Base-by-base conservation (phyloP, 2,329 filamentous ascomycete species). In the Monilinia aucupariae region DNA sequence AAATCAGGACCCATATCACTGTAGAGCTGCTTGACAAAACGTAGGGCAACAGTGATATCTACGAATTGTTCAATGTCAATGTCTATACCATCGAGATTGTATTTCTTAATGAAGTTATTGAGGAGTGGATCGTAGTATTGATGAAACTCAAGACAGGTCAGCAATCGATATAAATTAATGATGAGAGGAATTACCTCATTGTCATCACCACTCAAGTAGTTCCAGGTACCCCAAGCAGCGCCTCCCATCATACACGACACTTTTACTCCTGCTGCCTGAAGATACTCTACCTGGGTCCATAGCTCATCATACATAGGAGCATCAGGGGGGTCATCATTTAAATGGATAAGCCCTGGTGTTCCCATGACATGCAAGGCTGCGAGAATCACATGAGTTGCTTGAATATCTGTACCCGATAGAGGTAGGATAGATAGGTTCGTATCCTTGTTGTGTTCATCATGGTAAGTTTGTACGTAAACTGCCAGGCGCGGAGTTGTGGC, bases 81-180 rank as follows among this genome's bases (percentile, higher is more conserved):
- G 76, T 97, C 92, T 9, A 97, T 91, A 0, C 97, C 85, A 50
- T 90, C 91, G 45, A 97, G 80, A 1, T 92, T 92, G 73, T 93
- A 93, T 67, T 88, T 86, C 64, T 89, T 87, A 0, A 91, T 59
- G 15, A 64, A 30, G 12, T 60, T 60, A 30, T 60, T 54, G 12
- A 56, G 61, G 3, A 67, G 53, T 27, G 61, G 64, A n/a, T 59
- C 48, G 37, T 67, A 67, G 59, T 65, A 64, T 30, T 27, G 12
- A 4, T 59, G 48, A 22, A 65, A 65, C 48, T 75, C 73, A 22
- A 32, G 56, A 32, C 10, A 27, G 7, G 15, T 61, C 12, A 52
- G 55, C 20, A 27, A 61, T 62, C 13, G 13, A 17, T 47, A 17
- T 25, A 32, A 4, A 22, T 25, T 6, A 49, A n/a, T 17, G 54